A percentile compares a stretch with the other conserved stretches of the same genome.
Conservation (phyloP, 352 stramenopile species). For the Phytopythium boreale region DNA sequence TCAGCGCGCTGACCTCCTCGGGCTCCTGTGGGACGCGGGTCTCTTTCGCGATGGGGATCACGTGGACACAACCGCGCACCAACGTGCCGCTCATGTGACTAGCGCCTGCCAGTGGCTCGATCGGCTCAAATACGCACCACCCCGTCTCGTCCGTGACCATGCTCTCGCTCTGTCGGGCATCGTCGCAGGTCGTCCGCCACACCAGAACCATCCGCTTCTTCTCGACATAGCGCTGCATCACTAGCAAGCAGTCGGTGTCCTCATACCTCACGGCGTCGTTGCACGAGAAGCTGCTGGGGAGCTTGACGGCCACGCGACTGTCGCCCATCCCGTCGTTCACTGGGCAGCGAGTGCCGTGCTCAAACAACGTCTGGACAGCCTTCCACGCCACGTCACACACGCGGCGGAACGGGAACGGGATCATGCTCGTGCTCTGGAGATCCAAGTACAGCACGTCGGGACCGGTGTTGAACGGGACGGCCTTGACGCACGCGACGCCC, state of each 20-base stretch:
- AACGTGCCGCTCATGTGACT: not conserved
- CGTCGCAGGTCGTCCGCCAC: not conserved
- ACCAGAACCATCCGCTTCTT: not conserved
- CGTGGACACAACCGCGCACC: slow-evolving; percentile 1
- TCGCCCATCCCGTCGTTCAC: not conserved
- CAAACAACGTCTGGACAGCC: not conserved
- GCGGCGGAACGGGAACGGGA: slow-evolving; percentile 7
- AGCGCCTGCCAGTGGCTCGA: not conserved
- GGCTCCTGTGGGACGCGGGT: not conserved
- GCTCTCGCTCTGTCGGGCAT: not conserved
- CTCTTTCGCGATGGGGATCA: slow-evolving; percentile 1
- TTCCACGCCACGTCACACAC: slow-evolving; percentile 3
- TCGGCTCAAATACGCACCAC: slow-evolving; percentile 5
- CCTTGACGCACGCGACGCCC: not conserved
- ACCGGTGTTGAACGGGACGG: not conserved
- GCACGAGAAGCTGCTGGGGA: not conserved
- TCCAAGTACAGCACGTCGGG: slow-evolving; percentile 4
- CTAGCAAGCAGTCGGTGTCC: not conserved
- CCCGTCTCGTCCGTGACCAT: slow-evolving; percentile 8
- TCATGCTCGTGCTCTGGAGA: slow-evolving; percentile 2
- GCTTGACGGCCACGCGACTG: not conserved
- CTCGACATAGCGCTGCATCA: slow-evolving; percentile 3
- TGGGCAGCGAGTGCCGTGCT: not conserved
- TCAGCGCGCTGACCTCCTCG: slow-evolving; percentile 3
- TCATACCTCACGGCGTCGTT: not conserved